These are phyloP conservation scores for Cladosporium sp. DNA, from an alignment of 2,329 filamentous ascomycete species.

Conservation along the genomic window DNA sequence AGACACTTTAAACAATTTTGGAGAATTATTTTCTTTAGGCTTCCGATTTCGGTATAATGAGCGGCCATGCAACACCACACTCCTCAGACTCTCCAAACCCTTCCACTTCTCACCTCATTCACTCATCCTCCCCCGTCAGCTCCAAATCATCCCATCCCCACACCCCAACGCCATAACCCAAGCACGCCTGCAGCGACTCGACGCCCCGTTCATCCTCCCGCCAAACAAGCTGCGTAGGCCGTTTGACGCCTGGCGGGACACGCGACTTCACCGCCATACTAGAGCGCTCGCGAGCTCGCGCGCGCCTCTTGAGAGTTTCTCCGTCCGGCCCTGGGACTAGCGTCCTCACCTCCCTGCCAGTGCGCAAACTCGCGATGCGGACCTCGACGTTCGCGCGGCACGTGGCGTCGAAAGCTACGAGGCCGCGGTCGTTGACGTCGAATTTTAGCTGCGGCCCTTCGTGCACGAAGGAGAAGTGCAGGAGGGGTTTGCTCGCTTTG, in stretches of 20 bases:
- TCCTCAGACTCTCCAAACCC: too few relatives aligned
- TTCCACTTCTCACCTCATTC: slow-evolving; percentile 19
- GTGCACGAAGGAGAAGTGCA: slow-evolving; percentile 13
- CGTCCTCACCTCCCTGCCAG: slow-evolving; percentile 18
- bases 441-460: slow-evolving; percentile 17
- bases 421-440: slow-evolving; percentile 19
- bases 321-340: slow-evolving; percentile 9
- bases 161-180: slow-evolving; percentile 16
- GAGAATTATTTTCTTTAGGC: too few relatives aligned
- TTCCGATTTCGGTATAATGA: too few relatives aligned
- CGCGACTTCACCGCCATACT: too few relatives aligned
- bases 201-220: slow-evolving; percentile 17
- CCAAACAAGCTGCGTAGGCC: slow-evolving; percentile 18
- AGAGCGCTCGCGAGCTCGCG: too few relatives aligned
- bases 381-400: slow-evolving; percentile 16
- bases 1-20: too few relatives aligned
- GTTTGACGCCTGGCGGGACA: too few relatives aligned
- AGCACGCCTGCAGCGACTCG: slow-evolving; percentile 22
- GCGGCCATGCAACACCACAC: too few relatives aligned
- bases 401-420: slow-evolving; percentile 14
- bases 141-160: slow-evolving; percentile 17
- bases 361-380: slow-evolving; percentile 22
- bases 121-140: neutral
- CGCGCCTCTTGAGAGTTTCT: too few relatives aligned
- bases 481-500: slow-evolving; percentile 6